A percentile compares a stretch with the other conserved stretches of the same genome.
phyloP scores from a whole-genome alignment of 257 asterid species.

The Solanum medicagineum region DNA sequence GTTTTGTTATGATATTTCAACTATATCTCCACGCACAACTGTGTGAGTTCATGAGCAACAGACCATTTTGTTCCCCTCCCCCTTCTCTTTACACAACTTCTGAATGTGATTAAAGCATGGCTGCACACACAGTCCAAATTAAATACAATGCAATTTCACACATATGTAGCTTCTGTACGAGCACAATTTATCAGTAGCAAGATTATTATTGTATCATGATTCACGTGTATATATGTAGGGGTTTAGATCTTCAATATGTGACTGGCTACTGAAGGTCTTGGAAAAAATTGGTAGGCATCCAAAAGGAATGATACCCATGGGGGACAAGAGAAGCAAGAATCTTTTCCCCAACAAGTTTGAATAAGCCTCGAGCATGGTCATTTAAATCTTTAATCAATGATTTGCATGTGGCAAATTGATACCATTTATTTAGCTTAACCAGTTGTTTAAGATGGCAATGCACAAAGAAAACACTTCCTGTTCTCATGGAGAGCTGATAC shows the following conservation, averaged over 20 bases:
- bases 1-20: background rate
- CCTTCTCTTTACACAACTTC: background rate
- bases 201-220: background rate
- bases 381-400: background rate
- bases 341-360: background rate
- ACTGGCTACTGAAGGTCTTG: background rate
- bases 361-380: background rate
- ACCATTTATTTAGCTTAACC: background rate
- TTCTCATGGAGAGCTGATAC: background rate
- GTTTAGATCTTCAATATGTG: background rate
- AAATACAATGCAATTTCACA: background rate
- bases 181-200: background rate
- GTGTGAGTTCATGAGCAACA: background rate
- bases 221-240: background rate
- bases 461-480: background rate
- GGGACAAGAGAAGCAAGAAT: background rate
- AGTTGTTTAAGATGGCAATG: background rate
- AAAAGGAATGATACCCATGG: background rate
- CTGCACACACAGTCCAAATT: background rate
- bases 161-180: background rate
- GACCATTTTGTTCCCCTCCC: background rate
- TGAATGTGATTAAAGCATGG: background rate
- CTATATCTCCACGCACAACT: background rate
- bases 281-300: background rate
- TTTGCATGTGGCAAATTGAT: background rate